Percentiles rank a stretch among this genome's conserved stretches.
phyloP scores from a whole-genome alignment of 257 asterid species.

The Prunella vulgaris region DNA sequence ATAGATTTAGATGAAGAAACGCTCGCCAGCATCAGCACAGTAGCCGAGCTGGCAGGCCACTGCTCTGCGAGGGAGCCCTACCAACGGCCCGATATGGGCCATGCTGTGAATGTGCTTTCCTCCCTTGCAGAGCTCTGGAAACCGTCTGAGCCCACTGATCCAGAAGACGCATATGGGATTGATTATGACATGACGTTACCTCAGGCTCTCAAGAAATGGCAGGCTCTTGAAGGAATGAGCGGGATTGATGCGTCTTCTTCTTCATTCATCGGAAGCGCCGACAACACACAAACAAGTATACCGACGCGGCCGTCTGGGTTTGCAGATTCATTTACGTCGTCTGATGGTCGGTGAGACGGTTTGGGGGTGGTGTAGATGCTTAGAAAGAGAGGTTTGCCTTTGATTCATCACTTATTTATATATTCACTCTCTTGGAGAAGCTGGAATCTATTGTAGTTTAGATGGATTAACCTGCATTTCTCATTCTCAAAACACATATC shows the following conservation, averaged over 20 bases:
- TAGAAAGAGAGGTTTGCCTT: slow-evolving; percentile 11
- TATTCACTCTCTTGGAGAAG: background rate
- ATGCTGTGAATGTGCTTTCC: slow-evolving; percentile 70
- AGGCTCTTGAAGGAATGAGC: slow-evolving; percentile 69
- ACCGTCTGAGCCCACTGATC: slow-evolving; percentile 64
- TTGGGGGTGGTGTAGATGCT: background rate
- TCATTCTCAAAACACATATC: background rate
- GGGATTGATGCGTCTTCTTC: slow-evolving; percentile 48
- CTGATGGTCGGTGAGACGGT: slow-evolving; percentile 60
- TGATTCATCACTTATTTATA: slow-evolving; percentile 4
- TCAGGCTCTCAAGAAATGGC: slow-evolving; percentile 88
- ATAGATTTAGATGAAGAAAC: slow-evolving; percentile 53
- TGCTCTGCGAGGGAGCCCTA: slow-evolving; percentile 73
- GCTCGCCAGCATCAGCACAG: slow-evolving; percentile 49
- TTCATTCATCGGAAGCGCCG: slow-evolving; percentile 48
- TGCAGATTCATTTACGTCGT: slow-evolving; percentile 66
- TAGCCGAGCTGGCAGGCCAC: slow-evolving; percentile 85
- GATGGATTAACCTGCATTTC: slow-evolving; percentile 15
- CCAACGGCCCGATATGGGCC: slow-evolving; percentile 88
- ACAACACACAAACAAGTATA: slow-evolving; percentile 69
- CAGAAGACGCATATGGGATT: slow-evolving; percentile 62
- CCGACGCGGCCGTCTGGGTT: slow-evolving; percentile 75
- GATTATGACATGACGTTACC: slow-evolving; percentile 77
- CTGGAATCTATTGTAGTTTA: slow-evolving; percentile 16
- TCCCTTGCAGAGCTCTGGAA: slow-evolving; percentile 84